phyloP scores from a whole-genome alignment of 495 filamentous ascomycete genomes.

The Neurospora sp. region DNA sequence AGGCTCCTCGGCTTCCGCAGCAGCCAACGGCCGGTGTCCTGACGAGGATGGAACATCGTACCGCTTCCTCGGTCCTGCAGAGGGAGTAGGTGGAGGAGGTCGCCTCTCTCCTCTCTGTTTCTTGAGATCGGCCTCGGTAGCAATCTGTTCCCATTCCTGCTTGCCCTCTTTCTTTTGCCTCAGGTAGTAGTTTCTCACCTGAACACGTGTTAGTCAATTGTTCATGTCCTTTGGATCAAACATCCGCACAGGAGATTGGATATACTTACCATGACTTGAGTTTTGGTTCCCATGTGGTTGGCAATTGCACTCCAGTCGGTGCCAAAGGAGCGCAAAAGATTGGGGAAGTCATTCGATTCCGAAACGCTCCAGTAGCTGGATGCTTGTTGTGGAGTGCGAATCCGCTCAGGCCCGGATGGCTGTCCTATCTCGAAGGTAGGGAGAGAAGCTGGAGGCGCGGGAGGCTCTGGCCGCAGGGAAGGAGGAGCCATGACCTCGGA shows the following conservation, averaged over 20 bases:
- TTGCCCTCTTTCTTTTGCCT: conserved; percentile 57
- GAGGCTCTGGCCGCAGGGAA: conserved; percentile 37
- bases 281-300: conserved; percentile 80
- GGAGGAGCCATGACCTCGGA: conserved; percentile 40
- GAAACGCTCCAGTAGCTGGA: conserved; percentile 98
- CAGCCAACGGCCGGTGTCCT: conserved; percentile 43
- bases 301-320: conserved; percentile 83
- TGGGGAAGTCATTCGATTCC: conserved; percentile 74
- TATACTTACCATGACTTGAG: conserved; percentile 73
- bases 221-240: not conserved
- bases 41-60: conserved; percentile 44
- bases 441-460: conserved; percentile 24
- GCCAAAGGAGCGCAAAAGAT: conserved; percentile 69
- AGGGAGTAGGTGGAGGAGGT: conserved; percentile 55
- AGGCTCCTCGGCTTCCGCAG: conserved; percentile 44
- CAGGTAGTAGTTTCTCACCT: conserved; percentile 91
- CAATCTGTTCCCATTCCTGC: conserved; percentile 57
- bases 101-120: conserved; percentile 60
- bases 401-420: conserved; percentile 29
- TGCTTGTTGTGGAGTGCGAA: conserved; percentile 47
- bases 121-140: conserved; percentile 60
- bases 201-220: conserved; percentile 15
- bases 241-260: not conserved
- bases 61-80: conserved; percentile 33
- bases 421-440: conserved; percentile 32